Base-by-base conservation (phyloP, 2,329 filamentous ascomycete species). In the Curvularia lunata region DNA sequence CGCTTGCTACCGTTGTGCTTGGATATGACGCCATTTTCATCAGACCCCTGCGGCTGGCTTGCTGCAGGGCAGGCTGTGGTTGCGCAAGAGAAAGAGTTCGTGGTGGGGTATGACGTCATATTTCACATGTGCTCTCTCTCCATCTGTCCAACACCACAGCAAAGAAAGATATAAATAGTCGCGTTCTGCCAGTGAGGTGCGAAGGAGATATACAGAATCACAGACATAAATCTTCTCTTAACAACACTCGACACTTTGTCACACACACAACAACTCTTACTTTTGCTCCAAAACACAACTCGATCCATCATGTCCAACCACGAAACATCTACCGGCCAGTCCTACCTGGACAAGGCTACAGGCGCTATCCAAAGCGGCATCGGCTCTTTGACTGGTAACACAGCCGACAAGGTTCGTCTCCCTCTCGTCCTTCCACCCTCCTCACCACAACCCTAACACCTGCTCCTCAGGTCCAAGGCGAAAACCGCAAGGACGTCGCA, bases 241-340 rank as follows among this genome's bases (percentile, higher is more conserved):
- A 13, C 13, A 32, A 32, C 5, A 5, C 30, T 13, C 16, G 10
- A 16, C 5, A 37, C 32, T n/a, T 37, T 37, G 30, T 13, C 6
- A 6, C 28, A 3, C 32, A 9, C 32, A 10, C 16, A 27, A 37
- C 21, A 28, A 37, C 47, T 13, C 12, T 5, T n/a, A 5, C 10
- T 12, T 5, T 30, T 7, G 9, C 4, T 5, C 30, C n/a, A 41
- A 16, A 41, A 16, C 19, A 40, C 27, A 30, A 30, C 25, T 16
- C 41, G 9, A 41, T 27, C n/a, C 28, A 51, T 48, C 62, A 85
- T 83, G 82, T 79, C 82, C 74, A 72, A 72, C 48, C 67, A 75
- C 63, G 74, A 83, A 52, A 85, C 89, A 66, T 96, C 91, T 62
- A 95, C 92, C 63, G 84, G 93, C 72, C 86, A 94, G 83, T 90